Base-by-base conservation (phyloP, 257 asterid species). In the Eucommia ulmoides region DNA sequence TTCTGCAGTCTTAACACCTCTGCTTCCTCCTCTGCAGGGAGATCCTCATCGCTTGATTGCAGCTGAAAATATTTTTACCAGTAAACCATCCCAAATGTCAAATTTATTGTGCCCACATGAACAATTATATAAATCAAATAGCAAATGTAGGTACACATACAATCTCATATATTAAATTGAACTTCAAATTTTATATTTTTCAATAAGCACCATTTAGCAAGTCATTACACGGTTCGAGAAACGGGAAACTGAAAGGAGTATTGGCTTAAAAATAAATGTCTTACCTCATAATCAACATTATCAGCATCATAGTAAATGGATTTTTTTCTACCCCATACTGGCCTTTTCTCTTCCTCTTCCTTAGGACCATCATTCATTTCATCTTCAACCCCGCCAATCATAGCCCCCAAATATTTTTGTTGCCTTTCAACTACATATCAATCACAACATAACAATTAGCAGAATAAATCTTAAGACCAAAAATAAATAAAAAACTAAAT, bases 321-420 rank as follows among this genome's bases (percentile, higher is more conserved):
- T 33, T 58, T 60, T 33, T 67, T 70, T 49, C 62, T 60, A 51
- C 81, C 72, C 97, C 97, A 80, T 63, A 70, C 63, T 16, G 58
- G 42, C 57, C 56, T 59, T 49, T 69, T 65, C 20, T 60, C 51
- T 54, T 78, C 83, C 51, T 69, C 84, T 50, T 85, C 92, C 20
- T 76, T 84, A 47, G 70, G 66, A 12, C 72, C 92, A 48, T 78
- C 88, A 42, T 74, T 72, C 63, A 33, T 54, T 78, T 73, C 88
- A 63, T 82, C 96, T 33, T 82, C 94, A 51, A 57, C 74, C 53
- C 73, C 96, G n/a, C 94, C 98, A 66, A 68, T 67, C 65, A 70
- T 75, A 26, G 73, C 67, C 41, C 58, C 64, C 64, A 85, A 35
- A 62, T 53, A 73, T 62, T 73, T 85, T 45, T 80, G 88, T 41